These are phyloP conservation scores for Dichotomocladium elegans DNA, from an alignment of 371 early-diverging fungal genomes.

Conservation along the genomic window DNA sequence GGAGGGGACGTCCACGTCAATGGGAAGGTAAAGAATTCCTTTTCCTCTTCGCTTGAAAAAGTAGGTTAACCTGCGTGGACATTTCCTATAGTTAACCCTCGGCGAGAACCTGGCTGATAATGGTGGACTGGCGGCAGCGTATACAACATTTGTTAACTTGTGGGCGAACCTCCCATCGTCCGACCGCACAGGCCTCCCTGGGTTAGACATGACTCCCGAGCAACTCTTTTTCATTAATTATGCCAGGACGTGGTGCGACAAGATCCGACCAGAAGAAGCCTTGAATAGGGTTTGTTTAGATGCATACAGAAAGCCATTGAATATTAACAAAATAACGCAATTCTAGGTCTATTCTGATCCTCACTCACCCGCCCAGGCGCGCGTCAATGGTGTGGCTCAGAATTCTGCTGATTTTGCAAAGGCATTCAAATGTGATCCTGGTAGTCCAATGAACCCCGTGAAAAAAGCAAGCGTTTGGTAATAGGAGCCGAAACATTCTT, in stretches of 20 bases:
- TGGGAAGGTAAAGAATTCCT: constrained; percentile 44
- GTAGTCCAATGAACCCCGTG: constrained; percentile 51
- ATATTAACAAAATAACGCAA: neutral
- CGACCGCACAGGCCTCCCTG: constrained; percentile 45
- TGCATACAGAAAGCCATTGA: neutral
- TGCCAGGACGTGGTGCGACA: constrained; percentile 54
- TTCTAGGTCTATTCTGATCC: constrained; percentile 39
- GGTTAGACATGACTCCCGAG: constrained; percentile 47
- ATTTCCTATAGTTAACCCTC: constrained; percentile 40
- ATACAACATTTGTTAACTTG: constrained; percentile 19
- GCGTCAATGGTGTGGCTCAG: constrained; percentile 61
- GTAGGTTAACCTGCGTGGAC: too few relatives aligned
- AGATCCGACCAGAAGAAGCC: constrained; percentile 29
- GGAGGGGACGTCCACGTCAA: constrained; percentile 31
- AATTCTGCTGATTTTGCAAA: constrained; percentile 62
- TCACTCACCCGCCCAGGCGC: constrained; percentile 51
- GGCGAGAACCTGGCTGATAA: constrained; percentile 78
- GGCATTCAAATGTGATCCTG: constrained; percentile 56
- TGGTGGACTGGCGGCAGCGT: constrained; percentile 56
- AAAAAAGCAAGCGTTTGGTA: constrained; percentile 54
- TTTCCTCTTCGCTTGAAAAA: too few relatives aligned
- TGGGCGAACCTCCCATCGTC: neutral
- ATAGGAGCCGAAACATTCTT: neutral
- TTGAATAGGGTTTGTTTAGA: constrained; percentile 27
- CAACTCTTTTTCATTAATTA: constrained; percentile 55